Base-by-base conservation (phyloP, 2,329 filamentous ascomycete species). In the Aspergillus fumigatus region DNA sequence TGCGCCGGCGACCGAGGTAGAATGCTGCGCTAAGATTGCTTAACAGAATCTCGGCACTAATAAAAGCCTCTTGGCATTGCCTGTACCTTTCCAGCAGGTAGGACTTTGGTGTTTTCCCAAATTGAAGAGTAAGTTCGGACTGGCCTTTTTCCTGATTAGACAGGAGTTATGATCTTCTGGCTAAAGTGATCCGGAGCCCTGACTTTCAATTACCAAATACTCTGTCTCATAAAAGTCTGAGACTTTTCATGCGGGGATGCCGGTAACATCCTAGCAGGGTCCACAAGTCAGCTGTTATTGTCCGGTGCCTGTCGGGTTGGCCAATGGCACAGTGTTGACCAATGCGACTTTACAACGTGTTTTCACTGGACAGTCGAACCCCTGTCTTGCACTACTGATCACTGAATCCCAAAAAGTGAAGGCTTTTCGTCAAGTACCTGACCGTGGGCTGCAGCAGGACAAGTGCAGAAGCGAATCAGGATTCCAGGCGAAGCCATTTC, bases 1-100 rank as follows among this genome's bases (percentile, higher is more conserved):
- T 26, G 26, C 41, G 19, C 53, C 53, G 41, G 41, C 38, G 29
- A 21, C 53, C 53, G 53, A 55, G 53, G 53, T 48, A 45, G 41
- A 55, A 45, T 48, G 6, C n/a, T 14, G 32, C 41, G 25, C 53
- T 52, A 51, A 23, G 35, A 48, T 48, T 53, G 53, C 53, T 55
- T 55, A 51, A 55, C 40, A 48, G 29, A 23, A 10, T 32, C 29
- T 50, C 40, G 40, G 48, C 27, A 38, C 25, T 23, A 29, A 27
- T 47, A 27, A 21, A 38, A 21, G 27, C 38, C 11, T 21, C 40
- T 47, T 47, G 43, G 43, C 43, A 26, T 25, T 25, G 14, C 14
- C 19, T 26, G 19, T 25, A 47, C 23, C 21, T 38, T 38, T 38
- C 32, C 32, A 38, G 8, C 43, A 14, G 43, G 21, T 11, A 1